Base-by-base conservation (phyloP, 202 grass and related monocot species). In the Schoenoplectus triqueter region DNA sequence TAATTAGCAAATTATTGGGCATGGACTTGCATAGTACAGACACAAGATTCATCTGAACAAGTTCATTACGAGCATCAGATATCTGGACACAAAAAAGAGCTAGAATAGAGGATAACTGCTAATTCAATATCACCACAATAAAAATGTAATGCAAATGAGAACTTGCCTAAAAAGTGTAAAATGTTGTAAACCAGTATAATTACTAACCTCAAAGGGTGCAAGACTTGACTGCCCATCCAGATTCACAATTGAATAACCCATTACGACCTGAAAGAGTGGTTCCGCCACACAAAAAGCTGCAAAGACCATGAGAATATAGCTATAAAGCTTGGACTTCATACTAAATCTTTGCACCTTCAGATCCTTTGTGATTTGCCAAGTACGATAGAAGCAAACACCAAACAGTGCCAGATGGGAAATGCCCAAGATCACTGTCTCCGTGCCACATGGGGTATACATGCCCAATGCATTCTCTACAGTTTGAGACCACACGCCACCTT, bases 181-280 rank as follows among this genome's bases (percentile, higher is more conserved):
- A 31, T 31, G 31, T 31, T 31, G 55, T 59, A 55, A 83, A 42
- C 42, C 9, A 57, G 39, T 59, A 41, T 15, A 61, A 61, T 18
- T 54, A 83, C 86, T 86, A 83, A 95, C 96, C 96, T 99, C 96
- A 88, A 91, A 99, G 56, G 96, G 96, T 80, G 96, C 90, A 21
- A 96, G 90, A 57, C 73, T 75, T 61, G 80, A 45, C 80, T 99
- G 89, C 46, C 90, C 90, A 89, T 99, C 97, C 84, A 96, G 82
- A 86, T 96, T 99, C 86, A 92, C 89, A 47, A 86, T 90, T n/a
- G 97, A 96, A 67, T 80, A 83, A 9, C 97, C 92, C 55, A 94
- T 91, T 49, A 91, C 64, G 13, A 91, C 47, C 65, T 89, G 85
- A 64, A 91, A 99, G 71, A 99, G 63, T 2, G 86, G 87, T 78